phyloP scores from a whole-genome alignment of 2,329 filamentous ascomycete species.

The Alternaria sp. region DNA sequence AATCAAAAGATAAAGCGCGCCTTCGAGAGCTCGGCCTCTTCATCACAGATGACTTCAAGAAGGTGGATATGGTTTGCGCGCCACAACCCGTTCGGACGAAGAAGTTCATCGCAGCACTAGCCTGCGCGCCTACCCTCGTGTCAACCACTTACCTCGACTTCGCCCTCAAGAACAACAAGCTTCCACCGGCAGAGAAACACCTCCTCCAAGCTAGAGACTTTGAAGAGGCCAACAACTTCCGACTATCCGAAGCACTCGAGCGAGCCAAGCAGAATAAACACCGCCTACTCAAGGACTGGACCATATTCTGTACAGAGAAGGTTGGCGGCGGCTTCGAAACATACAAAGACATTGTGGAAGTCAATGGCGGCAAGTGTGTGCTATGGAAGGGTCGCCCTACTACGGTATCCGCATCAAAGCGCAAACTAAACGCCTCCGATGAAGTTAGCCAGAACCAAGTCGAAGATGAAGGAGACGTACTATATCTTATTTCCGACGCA shows the following conservation, averaged over 20 bases:
- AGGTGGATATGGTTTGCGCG: conserved; percentile 87
- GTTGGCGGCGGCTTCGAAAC: conserved; percentile 84
- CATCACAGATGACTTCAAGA: conserved; percentile 77
- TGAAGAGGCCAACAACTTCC: conserved; percentile 76
- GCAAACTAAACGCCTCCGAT: conserved; percentile 36
- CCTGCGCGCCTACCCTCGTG: conserved; percentile 80
- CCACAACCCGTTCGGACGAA: conserved; percentile 87
- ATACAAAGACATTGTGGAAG: conserved; percentile 84
- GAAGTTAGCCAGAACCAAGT: conserved; percentile 66
- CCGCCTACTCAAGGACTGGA: conserved; percentile 76
- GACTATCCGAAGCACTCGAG: conserved; percentile 71
- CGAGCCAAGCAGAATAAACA: conserved; percentile 81
- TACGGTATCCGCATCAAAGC: conserved; percentile 63
- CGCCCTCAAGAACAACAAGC: conserved; percentile 73
- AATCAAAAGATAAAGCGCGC: conserved; percentile 82
- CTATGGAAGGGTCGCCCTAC: conserved; percentile 79
- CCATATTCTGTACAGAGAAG: conserved; percentile 83
- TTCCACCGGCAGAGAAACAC: conserved; percentile 72
- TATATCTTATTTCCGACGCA: conserved; percentile 80
- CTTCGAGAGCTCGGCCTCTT: conserved; percentile 84
- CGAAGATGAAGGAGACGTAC: conserved; percentile 63
- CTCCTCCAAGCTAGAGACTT: conserved; percentile 74
- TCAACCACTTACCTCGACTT: conserved; percentile 80
- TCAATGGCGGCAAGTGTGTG: conserved; percentile 86
- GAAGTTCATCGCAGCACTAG: conserved; percentile 91